phyloP scores from a whole-genome alignment of 2,329 filamentous ascomycete species.

The Zasmidium angulare region DNA sequence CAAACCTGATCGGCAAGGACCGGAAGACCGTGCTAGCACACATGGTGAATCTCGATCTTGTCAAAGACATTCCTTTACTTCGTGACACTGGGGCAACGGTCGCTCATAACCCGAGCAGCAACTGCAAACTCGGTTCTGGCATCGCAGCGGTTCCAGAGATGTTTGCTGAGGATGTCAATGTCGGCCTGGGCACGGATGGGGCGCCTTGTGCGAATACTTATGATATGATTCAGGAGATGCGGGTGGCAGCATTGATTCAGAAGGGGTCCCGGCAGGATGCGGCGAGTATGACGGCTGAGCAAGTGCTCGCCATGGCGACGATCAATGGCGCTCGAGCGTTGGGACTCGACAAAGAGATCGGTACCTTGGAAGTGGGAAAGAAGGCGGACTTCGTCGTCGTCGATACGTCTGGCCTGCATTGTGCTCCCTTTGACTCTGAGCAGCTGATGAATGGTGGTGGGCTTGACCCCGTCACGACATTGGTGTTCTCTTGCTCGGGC shows the following conservation, averaged over 20 bases:
- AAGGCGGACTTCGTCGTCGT: constrained; percentile 45
- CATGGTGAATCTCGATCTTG: constrained; percentile 51
- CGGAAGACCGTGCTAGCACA: constrained; percentile 52
- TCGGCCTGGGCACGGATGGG: constrained; percentile 53
- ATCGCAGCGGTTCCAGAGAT: constrained; percentile 49
- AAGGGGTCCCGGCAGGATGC: constrained; percentile 47
- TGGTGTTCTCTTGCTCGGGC: constrained; percentile 47
- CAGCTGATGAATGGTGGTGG: constrained; percentile 6
- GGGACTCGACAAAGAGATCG: constrained; percentile 40
- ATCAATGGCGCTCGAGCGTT: constrained; percentile 52
- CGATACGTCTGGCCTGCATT: constrained; percentile 31
- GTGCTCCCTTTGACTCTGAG: constrained; percentile 18
- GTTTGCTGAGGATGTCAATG: constrained; percentile 45
- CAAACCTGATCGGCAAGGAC: constrained; percentile 18
- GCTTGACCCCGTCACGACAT: constrained; percentile 37
- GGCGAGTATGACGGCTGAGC: constrained; percentile 43
- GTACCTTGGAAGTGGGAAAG: constrained; percentile 45
- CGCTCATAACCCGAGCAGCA: constrained; percentile 53
- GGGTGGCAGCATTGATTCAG: constrained; percentile 51
- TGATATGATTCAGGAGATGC: constrained; percentile 56
- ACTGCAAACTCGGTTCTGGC: constrained; percentile 54
- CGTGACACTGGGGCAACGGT: constrained; percentile 45
- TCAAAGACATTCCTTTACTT: constrained; percentile 42
- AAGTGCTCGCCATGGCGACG: constrained; percentile 53
- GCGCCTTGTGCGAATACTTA: constrained; percentile 55